Conservation (phyloP, 495 filamentous ascomycete genomes). For the Neurospora sublineolata region DNA sequence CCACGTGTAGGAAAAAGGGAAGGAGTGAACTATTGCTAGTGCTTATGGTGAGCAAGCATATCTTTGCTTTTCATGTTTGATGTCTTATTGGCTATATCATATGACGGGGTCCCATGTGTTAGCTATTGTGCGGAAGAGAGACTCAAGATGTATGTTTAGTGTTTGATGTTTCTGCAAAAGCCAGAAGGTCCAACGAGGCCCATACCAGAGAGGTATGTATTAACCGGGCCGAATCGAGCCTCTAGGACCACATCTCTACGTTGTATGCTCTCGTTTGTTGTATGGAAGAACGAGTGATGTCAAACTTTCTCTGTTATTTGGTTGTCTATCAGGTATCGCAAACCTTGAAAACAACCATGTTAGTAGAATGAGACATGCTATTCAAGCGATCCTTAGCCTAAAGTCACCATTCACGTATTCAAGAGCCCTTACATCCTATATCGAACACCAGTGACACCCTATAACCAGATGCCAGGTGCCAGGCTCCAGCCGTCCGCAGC, state of each 20-base stretch:
- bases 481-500: background rate
- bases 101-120: background rate
- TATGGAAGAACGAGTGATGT: background rate
- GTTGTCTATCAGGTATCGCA: too few relatives aligned
- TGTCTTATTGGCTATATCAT: background rate
- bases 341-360: background rate
- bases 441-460: background rate
- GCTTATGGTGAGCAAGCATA: background rate
- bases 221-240: background rate
- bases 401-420: background rate
- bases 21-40: background rate
- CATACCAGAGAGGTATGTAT: background rate
- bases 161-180: background rate
- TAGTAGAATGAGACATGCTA: background rate
- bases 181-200: background rate
- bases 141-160: background rate
- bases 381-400: background rate
- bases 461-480: background rate
- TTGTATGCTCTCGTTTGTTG: background rate
- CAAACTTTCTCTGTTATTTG: background rate
- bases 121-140: background rate
- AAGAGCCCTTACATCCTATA: background rate
- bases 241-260: background rate
- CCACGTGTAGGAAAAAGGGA: background rate
- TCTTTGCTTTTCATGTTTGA: background rate